Percentiles rank a stretch among this genome's conserved stretches.
Conservation (phyloP, 2,329 filamentous ascomycete species). For the Claviceps capensis region DNA sequence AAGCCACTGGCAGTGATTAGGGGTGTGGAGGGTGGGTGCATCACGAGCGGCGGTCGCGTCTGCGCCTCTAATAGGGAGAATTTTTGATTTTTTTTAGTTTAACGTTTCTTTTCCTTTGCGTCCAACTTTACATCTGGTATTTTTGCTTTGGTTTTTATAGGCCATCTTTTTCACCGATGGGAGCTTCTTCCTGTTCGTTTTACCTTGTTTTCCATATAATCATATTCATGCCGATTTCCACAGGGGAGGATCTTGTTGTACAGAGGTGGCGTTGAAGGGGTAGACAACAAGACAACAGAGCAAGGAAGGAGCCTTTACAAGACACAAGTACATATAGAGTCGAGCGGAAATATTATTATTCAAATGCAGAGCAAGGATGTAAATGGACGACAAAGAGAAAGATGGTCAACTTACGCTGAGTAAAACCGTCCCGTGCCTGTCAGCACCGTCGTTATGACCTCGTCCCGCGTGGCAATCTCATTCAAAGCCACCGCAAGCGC, state of each 20-base stretch:
- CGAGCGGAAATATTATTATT: too few species aligned
- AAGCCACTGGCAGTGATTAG: conserved; percentile 40
- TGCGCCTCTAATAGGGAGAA: conserved; percentile 41
- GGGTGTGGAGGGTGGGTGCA: conserved; percentile 22
- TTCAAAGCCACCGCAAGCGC: conserved; percentile 58
- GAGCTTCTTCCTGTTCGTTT: too few species aligned
- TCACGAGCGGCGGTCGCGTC: conserved; percentile 50
- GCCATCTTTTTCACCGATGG: too few species aligned
- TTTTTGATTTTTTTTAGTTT: not conserved
- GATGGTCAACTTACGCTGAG: conserved; percentile 54
- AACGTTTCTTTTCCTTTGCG: not conserved
- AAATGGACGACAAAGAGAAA: not conserved
- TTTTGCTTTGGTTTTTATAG: not conserved
- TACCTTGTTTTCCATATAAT: too few species aligned
- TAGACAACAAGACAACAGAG: too few species aligned
- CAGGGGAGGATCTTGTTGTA: too few species aligned
- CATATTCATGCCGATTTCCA: too few species aligned
- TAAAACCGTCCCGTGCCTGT: conserved; percentile 75
- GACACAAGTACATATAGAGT: too few species aligned
- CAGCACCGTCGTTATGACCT: conserved; percentile 73
- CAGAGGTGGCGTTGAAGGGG: too few species aligned
- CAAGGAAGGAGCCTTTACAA: too few species aligned
- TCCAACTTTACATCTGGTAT: not conserved
- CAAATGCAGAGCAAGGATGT: too few species aligned
- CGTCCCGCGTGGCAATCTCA: conserved; percentile 64